A percentile compares a stretch with the other conserved stretches of the same genome.
Evolutionary conservation across 108 stramenopile genomes (phyloP).

Genomic region (Bacterosira constricta): DNA sequence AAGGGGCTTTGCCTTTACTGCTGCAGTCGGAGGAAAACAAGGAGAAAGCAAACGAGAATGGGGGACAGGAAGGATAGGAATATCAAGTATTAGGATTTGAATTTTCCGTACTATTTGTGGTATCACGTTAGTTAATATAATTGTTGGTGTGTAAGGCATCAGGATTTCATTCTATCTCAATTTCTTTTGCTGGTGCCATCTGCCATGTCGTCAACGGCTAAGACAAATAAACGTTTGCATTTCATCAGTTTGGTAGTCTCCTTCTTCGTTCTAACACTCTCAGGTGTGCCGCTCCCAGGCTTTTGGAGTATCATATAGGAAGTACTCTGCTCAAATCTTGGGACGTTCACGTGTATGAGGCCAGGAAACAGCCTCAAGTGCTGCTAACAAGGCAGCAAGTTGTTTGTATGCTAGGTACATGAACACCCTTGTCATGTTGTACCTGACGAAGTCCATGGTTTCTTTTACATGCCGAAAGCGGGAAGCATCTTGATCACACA

Average conservation of each 20-base stretch:
- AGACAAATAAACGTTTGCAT: conserved; percentile 51
- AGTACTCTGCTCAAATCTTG: conserved; percentile 60
- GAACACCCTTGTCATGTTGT: conserved; percentile 20
- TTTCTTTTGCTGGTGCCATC: too few relatives aligned
- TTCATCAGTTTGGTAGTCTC: conserved; percentile 55
- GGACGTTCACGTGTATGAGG: conserved; percentile 55
- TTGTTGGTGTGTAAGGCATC: too few relatives aligned
- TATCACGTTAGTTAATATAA: too few relatives aligned
- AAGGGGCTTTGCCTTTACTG: conserved; percentile 20
- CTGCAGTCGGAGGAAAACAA: conserved; percentile 10
- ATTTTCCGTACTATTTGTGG: too few relatives aligned
- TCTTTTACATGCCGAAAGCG: conserved; percentile 43
- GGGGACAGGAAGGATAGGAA: not conserved
- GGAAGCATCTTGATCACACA: conserved; percentile 63
- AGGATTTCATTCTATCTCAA: too few relatives aligned
- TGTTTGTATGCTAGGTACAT: conserved; percentile 13
- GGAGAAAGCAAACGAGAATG: not conserved
- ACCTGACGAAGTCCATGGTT: conserved; percentile 38
- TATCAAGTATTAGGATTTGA: not conserved
- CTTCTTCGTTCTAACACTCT: conserved; percentile 39
- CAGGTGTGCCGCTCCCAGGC: conserved; percentile 19
- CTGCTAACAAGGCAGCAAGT: conserved; percentile 30
- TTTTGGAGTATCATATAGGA: conserved; percentile 67
- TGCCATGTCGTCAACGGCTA: conserved; percentile 48
- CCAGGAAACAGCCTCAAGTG: conserved; percentile 41